Base-by-base conservation (phyloP, 1,284 basidiomycete species). In the Ceratobasidium sp. region DNA sequence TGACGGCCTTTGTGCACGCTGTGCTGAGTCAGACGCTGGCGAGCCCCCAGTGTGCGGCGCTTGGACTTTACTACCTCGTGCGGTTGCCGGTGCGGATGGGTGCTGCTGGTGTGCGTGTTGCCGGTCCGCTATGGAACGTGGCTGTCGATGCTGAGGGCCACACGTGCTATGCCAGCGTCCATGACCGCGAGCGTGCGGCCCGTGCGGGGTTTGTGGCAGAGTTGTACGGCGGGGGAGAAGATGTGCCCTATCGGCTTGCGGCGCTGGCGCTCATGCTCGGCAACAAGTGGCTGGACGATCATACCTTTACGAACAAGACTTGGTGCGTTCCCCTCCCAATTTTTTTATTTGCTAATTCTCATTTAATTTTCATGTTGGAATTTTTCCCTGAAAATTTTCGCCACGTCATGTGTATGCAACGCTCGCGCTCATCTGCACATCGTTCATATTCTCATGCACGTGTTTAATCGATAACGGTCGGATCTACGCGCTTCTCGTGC, bases 231-330 rank as follows among this genome's bases (percentile, higher is more conserved):
- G 45, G 45, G 22, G 29, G 17, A 29, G 60, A 64, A 20, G 60
- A 70, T 20, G 62, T 71, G 6, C 72, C 71, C 1, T 68, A 76
- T 71, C 73, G 75, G 64, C 76, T 79, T 27, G 83, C 93, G 70
- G 84, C 93, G 20, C 82, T 95, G n/a, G 93, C 92, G 34, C 90
- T 90, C 72, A 91, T 94, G 86, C 82, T 94, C 43, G 90, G 93
- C 25, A 94, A 94, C 78, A 95, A 95, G 80, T 94, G 93, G 92
- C 77, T 95, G 73, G 93, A 95, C 75, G 93, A 95, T 75, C 92
- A 94, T 76, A 94, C 93, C 0, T 95, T 94, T 79, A 91, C 92
- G 60, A 94, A 93, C 80, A 93, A 93, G 82, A 94, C 93, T 69
- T 95, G 93, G 93, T 92, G 77, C 72, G 88, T 78, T 13, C 25